Evolutionary conservation across 106 monocot species (phyloP), one percentile per base, ranked within the genome.

Genomic region (Dioscorea zingiberensis): DNA sequence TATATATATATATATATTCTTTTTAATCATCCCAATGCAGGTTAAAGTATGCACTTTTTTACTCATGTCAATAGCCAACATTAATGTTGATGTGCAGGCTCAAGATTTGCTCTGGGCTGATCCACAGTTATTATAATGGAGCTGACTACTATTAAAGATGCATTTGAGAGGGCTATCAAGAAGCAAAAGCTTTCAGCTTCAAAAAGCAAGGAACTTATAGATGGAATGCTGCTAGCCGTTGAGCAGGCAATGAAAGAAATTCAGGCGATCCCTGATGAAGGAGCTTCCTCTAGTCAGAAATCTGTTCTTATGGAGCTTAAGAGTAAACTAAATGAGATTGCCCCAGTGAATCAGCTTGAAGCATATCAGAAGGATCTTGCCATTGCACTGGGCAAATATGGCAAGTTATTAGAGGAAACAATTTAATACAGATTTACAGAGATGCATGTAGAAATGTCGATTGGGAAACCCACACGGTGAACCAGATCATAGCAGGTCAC

Each of bases 151-250:
- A 48, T 93, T 55, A 84, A 73, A 78, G 89, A 98, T 77, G 79
- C 84, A 67, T 98, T 98, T 67, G 98, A 93, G 21, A 70, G 89
- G 62, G 86, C 82, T 71, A 55, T 74, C 45, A 91, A 98, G 71
- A 98, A 89, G 58, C 98, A 93, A 59, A 87, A 80, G 56, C 62
- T 86, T 44, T 93, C 86, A 14, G 86, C 84, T 27, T 69, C 80
- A 15, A 83, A 72, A 77, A 76, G 78, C 3, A 77, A 71, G 65
- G 86, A 98, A 70, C 64, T 93, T 3, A 72, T 98, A 17, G 82
- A 86, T 60, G 73, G 68, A 18, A 27, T 93, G 16, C 58, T 28
- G 4, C 58, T 25, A 61, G 89, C 86, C 48, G 74, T 98, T 54
- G 84, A 93, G 63, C 66, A 67, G 47, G 66, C 79, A 22, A 47